Base-by-base conservation (phyloP, 192 early-diverging fungal genomes). In the Lunasporangiospora selenospora region DNA sequence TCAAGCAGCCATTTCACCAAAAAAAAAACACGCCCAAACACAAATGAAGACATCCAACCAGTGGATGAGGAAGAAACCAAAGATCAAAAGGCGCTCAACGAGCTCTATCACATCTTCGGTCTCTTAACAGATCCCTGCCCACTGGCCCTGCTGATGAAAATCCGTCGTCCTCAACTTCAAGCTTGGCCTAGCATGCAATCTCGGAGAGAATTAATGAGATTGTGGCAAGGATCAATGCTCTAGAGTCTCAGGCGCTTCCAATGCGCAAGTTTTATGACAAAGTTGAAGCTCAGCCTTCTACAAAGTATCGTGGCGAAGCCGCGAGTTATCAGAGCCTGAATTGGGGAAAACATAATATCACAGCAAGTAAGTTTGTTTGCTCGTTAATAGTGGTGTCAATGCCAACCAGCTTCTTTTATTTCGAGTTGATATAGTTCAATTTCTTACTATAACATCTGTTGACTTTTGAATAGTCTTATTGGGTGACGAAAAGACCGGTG, bases 251-350 rank as follows among this genome's bases (percentile, higher is more conserved):
- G 32, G 31, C 43, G 9, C 32, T 71, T 21, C 67, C 67, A 8
- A 47, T 57, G 1, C 59, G 56, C 53, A 71, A 71, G 21, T 71
- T 38, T 24, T 71, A 71, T 32, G 53, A 71, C 24, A 59, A 57
- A 24, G 29, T 53, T 38, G 59, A n/a, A n/a, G n/a, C n/a, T n/a
- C n/a, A n/a, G n/a, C n/a, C n/a, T n/a, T n/a, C n/a, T n/a, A n/a
- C n/a, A n/a, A n/a, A n/a, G n/a, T n/a, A n/a, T n/a, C n/a, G n/a
- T n/a, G n/a, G n/a, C n/a, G n/a, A n/a, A n/a, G n/a, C n/a, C n/a
- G n/a, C n/a, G n/a, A n/a, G n/a, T n/a, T n/a, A n/a, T n/a, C n/a
- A n/a, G n/a, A n/a, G n/a, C n/a, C n/a, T n/a, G n/a, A n/a, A n/a
- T n/a, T n/a, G n/a, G n/a, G n/a, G n/a, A n/a, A n/a, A n/a, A 34